Evolutionary conservation across 78 protist species (phyloP).

Genomic region (Carpediemonas membranifera): DNA sequence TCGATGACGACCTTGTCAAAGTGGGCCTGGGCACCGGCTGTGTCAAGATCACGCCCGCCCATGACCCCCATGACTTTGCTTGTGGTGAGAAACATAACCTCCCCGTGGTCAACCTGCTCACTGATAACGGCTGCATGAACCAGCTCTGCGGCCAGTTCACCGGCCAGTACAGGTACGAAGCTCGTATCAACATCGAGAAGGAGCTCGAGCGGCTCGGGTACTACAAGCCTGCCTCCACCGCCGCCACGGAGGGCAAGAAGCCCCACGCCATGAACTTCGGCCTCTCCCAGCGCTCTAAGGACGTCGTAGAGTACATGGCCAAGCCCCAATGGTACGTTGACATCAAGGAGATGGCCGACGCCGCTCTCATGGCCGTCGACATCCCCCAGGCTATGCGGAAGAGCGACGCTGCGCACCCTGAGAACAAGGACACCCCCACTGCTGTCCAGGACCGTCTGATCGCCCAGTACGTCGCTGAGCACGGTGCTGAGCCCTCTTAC

Average conservation of each 20-base stretch:
- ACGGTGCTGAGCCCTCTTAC: too few species aligned
- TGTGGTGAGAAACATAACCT: constrained; percentile 18
- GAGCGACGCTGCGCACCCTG: too few species aligned
- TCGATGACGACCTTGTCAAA: constrained; percentile 62
- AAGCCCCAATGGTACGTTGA: constrained; percentile 86
- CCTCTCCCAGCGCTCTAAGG: constrained; percentile 34
- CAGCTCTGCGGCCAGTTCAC: constrained; percentile 1
- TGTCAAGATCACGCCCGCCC: constrained; percentile 95
- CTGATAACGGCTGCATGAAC: constrained; percentile 59
- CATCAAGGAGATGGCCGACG: not conserved
- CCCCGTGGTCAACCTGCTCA: constrained; percentile 51
- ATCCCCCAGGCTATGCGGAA: too few species aligned
- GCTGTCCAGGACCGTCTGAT: too few species aligned
- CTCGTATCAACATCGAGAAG: constrained; percentile 20
- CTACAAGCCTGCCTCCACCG: too few species aligned
- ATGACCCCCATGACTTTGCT: constrained; percentile 87
- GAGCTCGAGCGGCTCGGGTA: constrained; percentile 18
- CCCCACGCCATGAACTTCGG: constrained; percentile 20
- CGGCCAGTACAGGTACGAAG: constrained; percentile 23
- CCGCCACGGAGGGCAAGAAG: not conserved
- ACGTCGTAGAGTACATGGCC: constrained; percentile 78
- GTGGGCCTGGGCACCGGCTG: constrained; percentile 83
- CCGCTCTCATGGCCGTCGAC: constrained; percentile 7
- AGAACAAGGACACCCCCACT: too few species aligned
- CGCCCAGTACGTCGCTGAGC: too few species aligned